phyloP scores from a whole-genome alignment of 2,329 filamentous ascomycete genomes.

The Periconia sp. region DNA sequence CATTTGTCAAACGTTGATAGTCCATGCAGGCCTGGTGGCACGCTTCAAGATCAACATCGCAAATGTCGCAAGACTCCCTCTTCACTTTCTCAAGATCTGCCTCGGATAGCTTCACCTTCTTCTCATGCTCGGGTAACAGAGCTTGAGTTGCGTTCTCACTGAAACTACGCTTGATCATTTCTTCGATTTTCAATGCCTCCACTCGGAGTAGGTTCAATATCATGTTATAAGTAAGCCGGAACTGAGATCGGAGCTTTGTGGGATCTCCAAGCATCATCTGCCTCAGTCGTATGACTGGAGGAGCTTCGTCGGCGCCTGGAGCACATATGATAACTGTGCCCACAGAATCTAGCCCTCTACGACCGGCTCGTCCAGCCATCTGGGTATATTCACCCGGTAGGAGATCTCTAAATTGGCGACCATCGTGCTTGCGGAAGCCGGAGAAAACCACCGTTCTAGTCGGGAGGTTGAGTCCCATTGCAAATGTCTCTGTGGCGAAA shows the following conservation, averaged over 20 bases:
- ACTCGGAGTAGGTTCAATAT: slow-evolving; percentile 94
- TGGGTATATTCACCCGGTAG: slow-evolving; percentile 97
- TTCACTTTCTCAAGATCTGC: slow-evolving; percentile 90
- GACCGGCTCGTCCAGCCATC: slow-evolving; percentile 94
- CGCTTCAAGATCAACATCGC: slow-evolving; percentile 77
- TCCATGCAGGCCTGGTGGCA: slow-evolving; percentile 85
- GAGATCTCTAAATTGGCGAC: slow-evolving; percentile 87
- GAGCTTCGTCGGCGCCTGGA: slow-evolving; percentile 82
- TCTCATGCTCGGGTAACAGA: slow-evolving; percentile 91
- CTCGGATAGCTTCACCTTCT: slow-evolving; percentile 89
- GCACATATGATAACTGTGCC: slow-evolving; percentile 93
- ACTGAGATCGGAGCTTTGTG: slow-evolving; percentile 93
- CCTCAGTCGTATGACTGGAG: slow-evolving; percentile 79
- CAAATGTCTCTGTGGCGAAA: slow-evolving; percentile 97
- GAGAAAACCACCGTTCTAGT: slow-evolving; percentile 98
- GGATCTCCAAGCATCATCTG: slow-evolving; percentile 97
- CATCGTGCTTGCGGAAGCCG: slow-evolving; percentile 95
- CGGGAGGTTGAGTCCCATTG: slow-evolving; percentile 95
- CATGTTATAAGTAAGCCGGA: slow-evolving; percentile 99
- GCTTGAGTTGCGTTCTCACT: slow-evolving; percentile 98
- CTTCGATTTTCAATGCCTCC: slow-evolving; percentile 96
- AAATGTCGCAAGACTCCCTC: slow-evolving; percentile 80
- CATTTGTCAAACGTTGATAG: slow-evolving; percentile 77
- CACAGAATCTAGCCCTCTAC: slow-evolving; percentile 89
- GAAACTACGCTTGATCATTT: slow-evolving; percentile 99